phyloP scores from a whole-genome alignment of 176 grass and related monocot genomes.

The Cenchrus purpureus region DNA sequence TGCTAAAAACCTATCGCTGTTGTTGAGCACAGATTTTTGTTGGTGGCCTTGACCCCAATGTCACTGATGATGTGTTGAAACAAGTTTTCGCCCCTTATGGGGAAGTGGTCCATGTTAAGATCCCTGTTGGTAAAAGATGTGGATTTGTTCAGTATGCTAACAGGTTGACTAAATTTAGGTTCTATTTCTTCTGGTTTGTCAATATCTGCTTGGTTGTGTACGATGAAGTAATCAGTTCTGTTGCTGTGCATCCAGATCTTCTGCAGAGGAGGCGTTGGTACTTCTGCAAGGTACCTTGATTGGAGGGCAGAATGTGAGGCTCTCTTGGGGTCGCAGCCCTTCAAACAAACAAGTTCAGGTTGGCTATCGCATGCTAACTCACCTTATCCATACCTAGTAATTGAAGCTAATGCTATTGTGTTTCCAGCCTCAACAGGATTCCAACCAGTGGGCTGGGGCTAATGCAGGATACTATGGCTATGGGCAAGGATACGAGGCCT shows the following conservation, averaged over 20 bases:
- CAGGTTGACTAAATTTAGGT: constrained; percentile 47
- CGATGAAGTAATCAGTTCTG: not conserved
- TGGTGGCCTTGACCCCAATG: constrained; percentile 79
- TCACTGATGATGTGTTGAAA: constrained; percentile 66
- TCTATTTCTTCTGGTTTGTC: not conserved
- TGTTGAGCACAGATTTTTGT: constrained; percentile 70
- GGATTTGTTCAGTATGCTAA: constrained; percentile 83
- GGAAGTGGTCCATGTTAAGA: constrained; percentile 75
- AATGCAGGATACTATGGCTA: constrained; percentile 73
- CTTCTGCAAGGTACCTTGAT: constrained; percentile 58
- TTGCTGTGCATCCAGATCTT: constrained; percentile 44
- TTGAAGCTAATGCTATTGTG: not conserved
- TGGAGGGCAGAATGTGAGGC: constrained; percentile 64
- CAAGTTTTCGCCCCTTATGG: constrained; percentile 75
- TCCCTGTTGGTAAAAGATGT: constrained; percentile 82
- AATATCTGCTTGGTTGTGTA: not conserved
- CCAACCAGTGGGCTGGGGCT: constrained; percentile 74
- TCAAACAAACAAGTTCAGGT: constrained; percentile 74
- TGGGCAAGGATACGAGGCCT: constrained; percentile 74
- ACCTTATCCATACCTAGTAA: not conserved
- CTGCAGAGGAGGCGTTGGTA: constrained; percentile 61
- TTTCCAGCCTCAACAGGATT: constrained; percentile 79
- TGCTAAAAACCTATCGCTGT: constrained; percentile 18
- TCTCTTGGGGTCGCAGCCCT: constrained; percentile 79
- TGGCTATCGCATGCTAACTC: not conserved